Conservation (phyloP, 169 alveolate species). For the Pseudocohnilembus persalinus region DNA sequence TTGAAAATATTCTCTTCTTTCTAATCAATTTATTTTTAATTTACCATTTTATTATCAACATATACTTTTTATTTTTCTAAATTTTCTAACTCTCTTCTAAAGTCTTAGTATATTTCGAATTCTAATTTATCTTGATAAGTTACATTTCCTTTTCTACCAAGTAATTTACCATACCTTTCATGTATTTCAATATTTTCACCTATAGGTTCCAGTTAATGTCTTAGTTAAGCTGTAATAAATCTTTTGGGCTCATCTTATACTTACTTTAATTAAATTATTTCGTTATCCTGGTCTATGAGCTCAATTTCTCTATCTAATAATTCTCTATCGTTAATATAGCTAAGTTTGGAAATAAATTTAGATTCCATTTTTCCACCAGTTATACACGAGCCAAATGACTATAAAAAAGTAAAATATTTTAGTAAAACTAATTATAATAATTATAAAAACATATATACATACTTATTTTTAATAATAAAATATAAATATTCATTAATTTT, state of each 20-base stretch:
- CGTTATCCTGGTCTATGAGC: not conserved
- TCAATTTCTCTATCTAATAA: no score
- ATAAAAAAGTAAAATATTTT: no score
- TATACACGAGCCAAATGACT: no score
- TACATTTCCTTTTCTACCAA: not conserved
- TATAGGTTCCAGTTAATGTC: not conserved
- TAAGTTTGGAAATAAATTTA: no score
- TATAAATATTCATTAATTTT: no score
- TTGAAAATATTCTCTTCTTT: not conserved
- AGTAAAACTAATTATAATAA: no score
- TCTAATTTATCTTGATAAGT: not conserved
- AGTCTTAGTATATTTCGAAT: not conserved
- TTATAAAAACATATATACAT: no score
- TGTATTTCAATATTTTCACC: not conserved
- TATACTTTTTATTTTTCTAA: no score
- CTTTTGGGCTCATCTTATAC: not conserved
- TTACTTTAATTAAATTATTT: no score
- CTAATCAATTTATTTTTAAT: not conserved
- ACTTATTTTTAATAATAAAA: no score
- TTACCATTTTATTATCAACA: not conserved
- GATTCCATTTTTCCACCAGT: no score
- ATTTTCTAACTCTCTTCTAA: not conserved
- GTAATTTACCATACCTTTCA: not conserved
- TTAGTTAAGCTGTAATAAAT: not conserved
- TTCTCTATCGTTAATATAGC: no score